phyloP scores from a whole-genome alignment of 106 monocot genomes.

The Triglochin maritima region DNA sequence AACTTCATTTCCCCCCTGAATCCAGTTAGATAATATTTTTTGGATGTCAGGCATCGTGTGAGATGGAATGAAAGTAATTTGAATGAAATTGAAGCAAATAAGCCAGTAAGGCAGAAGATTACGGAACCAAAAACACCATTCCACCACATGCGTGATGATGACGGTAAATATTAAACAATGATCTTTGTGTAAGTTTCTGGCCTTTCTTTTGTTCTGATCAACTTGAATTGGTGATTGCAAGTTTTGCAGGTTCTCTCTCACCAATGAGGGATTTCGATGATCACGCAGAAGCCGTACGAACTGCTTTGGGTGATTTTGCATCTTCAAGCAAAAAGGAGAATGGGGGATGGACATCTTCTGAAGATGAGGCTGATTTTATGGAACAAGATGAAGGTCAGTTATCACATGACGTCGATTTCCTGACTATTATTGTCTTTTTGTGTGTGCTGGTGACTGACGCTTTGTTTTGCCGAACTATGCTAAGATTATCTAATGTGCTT shows the following conservation, averaged over 20 bases:
- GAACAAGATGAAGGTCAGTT: slow-evolving; percentile 48
- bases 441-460: too few relatives aligned
- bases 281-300: slow-evolving; percentile 50
- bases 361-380: slow-evolving; percentile 61
- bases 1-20: background rate
- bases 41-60: slow-evolving; percentile 40
- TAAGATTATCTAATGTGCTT: too few relatives aligned
- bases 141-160: slow-evolving; percentile 83
- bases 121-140: slow-evolving; percentile 97
- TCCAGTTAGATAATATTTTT: background rate
- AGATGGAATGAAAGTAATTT: slow-evolving; percentile 88
- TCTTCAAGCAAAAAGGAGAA: slow-evolving; percentile 40
- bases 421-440: too few relatives aligned
- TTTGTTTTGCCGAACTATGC: too few relatives aligned
- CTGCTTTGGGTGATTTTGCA: slow-evolving; percentile 65
- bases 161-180: slow-evolving; percentile 22
- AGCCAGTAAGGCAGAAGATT: slow-evolving; percentile 93
- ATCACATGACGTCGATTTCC: too few relatives aligned
- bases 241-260: slow-evolving; percentile 44
- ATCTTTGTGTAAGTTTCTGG: background rate
- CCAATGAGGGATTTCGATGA: slow-evolving; percentile 63
- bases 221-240: background rate
- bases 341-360: slow-evolving; percentile 81
- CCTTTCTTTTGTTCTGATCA: background rate
- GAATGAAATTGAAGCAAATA: slow-evolving; percentile 88